phyloP scores from a whole-genome alignment of 805 yeast species.

The Komagataella mondaviorum region DNA sequence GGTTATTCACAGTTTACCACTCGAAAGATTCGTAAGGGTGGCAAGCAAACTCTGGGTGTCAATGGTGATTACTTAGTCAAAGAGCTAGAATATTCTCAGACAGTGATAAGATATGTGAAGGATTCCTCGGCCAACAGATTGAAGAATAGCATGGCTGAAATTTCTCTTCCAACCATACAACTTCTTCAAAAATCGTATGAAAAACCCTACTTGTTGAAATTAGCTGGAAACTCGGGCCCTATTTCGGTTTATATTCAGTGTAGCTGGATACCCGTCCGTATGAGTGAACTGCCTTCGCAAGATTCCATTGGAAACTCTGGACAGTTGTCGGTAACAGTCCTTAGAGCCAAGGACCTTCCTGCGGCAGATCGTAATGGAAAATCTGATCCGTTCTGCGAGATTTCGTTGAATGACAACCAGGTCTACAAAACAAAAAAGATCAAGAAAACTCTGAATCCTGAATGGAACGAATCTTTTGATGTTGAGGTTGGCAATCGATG shows the following conservation, averaged over 20 bases:
- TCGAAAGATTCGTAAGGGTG: conserved; percentile 32
- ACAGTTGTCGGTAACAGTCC: conserved; percentile 35
- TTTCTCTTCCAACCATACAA: conserved; percentile 51
- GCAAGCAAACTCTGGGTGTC: conserved; percentile 16
- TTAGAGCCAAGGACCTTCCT: conserved; percentile 37
- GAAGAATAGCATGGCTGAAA: conserved; percentile 46
- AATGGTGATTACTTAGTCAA: conserved; percentile 68
- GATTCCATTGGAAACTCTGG: conserved; percentile 67
- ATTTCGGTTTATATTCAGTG: conserved; percentile 39
- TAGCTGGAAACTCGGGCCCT: conserved; percentile 28
- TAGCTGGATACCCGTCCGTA: conserved; percentile 69
- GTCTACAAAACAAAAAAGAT: conserved; percentile 65
- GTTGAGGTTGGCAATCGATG: conserved; percentile 48
- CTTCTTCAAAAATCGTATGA: conserved; percentile 53
- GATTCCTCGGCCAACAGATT: conserved; percentile 39
- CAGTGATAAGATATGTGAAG: conserved; percentile 47
- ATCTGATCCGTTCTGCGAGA: conserved; percentile 80
- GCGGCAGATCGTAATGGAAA: conserved; percentile 88
- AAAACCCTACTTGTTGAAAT: conserved; percentile 40
- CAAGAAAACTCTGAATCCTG: conserved; percentile 86
- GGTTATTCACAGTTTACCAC: conserved; percentile 54
- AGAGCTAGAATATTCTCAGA: conserved; percentile 64
- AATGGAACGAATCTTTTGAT: conserved; percentile 60
- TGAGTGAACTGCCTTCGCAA: conserved; percentile 33
- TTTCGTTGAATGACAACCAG: conserved; percentile 50